Conservation (phyloP, 169 alveolate species). For the Eimeria maxima region DNA sequence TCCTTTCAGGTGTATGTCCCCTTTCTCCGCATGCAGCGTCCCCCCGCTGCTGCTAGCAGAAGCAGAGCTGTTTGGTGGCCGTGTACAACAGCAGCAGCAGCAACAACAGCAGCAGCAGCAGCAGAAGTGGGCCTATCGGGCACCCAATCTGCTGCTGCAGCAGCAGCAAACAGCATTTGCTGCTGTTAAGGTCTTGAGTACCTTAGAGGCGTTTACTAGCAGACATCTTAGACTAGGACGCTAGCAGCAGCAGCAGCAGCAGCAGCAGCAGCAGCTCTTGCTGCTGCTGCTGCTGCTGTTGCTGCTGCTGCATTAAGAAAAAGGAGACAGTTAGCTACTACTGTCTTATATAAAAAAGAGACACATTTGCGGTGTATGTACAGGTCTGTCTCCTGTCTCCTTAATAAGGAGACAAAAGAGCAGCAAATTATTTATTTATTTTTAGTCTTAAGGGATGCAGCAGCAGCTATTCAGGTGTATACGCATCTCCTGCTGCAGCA, state of each 20-base stretch:
- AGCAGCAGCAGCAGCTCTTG: background rate
- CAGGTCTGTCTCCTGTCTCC: conserved; percentile 1
- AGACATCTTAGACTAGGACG: conserved; percentile 26
- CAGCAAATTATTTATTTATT: no score
- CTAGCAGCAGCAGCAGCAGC: conserved; percentile 5
- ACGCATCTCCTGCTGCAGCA: background rate
- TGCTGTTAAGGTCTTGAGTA: background rate
- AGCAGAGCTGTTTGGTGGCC: no score
- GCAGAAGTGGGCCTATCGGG: background rate
- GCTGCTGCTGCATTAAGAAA: no score
- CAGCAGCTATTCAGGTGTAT: background rate
- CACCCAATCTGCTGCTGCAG: conserved; percentile 18
- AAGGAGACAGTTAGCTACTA: background rate
- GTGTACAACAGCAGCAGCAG: no score
- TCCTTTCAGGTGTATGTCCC: no score
- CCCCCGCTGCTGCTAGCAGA: no score
- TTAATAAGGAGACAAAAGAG: background rate
- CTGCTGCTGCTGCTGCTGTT: background rate
- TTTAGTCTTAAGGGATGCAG: no score
- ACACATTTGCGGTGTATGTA: background rate
- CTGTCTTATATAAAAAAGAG: background rate
- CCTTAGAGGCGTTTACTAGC: background rate
- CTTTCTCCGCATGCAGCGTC: no score
- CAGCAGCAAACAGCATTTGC: background rate
- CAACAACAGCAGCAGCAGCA: no score